phyloP scores from a whole-genome alignment of 2,329 filamentous ascomycete species.

The Trichoderma sp. region DNA sequence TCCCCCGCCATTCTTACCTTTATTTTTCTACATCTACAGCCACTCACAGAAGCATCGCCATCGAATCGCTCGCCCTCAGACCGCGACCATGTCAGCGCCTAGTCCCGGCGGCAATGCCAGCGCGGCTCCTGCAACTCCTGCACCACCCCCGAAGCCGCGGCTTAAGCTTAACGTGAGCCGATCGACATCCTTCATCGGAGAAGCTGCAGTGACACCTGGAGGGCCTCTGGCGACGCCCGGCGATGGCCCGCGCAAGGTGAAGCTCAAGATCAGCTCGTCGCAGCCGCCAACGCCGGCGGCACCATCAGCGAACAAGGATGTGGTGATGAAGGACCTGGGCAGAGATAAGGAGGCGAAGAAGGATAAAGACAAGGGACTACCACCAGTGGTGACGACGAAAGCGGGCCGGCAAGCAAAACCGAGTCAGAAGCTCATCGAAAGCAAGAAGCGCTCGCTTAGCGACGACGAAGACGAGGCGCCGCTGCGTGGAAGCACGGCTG shows the following conservation, averaged over 20 bases:
- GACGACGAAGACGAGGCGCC: conserved; percentile 47
- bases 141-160: conserved; percentile 36
- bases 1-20: background rate
- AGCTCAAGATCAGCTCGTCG: conserved; percentile 41
- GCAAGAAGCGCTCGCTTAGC: conserved; percentile 59
- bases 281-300: conserved; percentile 39
- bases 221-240: conserved; percentile 26
- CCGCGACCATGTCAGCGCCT: conserved; percentile 30
- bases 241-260: conserved; percentile 38
- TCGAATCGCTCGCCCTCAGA: background rate
- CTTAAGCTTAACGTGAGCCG: conserved; percentile 41
- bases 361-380: conserved; percentile 10
- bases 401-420: conserved; percentile 59
- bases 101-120: conserved; percentile 24
- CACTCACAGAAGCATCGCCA: background rate
- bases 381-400: conserved; percentile 49
- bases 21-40: background rate
- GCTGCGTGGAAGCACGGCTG: conserved; percentile 45
- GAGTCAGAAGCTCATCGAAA: conserved; percentile 53
- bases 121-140: conserved; percentile 26
- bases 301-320: background rate
- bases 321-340: background rate
- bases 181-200: conserved; percentile 35
- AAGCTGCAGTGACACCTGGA: conserved; percentile 25
- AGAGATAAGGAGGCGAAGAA: conserved; percentile 14